phyloP scores from a whole-genome alignment of 179 eudicot genomes.

The Beta lomatogona region DNA sequence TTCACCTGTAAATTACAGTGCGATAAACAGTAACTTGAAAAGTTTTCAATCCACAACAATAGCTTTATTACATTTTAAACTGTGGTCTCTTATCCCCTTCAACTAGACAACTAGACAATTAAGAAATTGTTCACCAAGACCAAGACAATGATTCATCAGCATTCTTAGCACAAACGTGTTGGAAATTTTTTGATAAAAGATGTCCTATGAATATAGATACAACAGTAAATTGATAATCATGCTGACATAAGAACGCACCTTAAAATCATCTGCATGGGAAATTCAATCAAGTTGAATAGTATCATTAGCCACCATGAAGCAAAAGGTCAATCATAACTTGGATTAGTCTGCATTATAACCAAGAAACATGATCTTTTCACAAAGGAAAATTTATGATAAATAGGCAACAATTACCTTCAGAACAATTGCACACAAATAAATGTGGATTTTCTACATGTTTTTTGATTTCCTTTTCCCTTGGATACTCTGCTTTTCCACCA shows the following conservation, averaged over 20 bases:
- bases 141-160: neutral
- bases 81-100: neutral
- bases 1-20: slow-evolving; percentile 44
- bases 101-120: neutral
- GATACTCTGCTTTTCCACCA: slow-evolving; percentile 66
- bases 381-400: neutral
- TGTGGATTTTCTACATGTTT: slow-evolving; percentile 54
- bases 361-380: slow-evolving; percentile 18
- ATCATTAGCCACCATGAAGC: slow-evolving; percentile 34
- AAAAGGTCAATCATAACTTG: slow-evolving; percentile 25
- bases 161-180: neutral
- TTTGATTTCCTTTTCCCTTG: slow-evolving; percentile 49
- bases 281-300: slow-evolving; percentile 17
- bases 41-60: neutral
- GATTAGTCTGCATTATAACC: slow-evolving; percentile 29
- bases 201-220: neutral
- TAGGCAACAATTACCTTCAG: slow-evolving; percentile 39
- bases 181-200: neutral
- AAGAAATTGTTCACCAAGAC: neutral
- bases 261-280: slow-evolving; percentile 49
- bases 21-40: neutral
- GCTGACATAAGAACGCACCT: slow-evolving; percentile 37
- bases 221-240: neutral
- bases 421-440: slow-evolving; percentile 50
- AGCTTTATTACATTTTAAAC: neutral